Base-by-base conservation (phyloP, 768 basidiomycete genomes). In the Inosperma sp. region DNA sequence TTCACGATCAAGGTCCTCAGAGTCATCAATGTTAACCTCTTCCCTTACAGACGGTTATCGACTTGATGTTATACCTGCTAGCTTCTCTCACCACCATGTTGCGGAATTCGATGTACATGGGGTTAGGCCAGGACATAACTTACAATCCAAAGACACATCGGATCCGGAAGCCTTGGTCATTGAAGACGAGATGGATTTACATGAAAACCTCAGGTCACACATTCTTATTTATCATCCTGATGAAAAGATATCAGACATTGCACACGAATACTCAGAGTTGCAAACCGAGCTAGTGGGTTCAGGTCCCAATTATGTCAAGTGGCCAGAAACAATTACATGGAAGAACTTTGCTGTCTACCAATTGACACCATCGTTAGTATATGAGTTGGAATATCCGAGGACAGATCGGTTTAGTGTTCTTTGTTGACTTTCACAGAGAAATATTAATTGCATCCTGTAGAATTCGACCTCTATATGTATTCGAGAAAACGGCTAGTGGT, bases 351-450 rank as follows among this genome's bases (percentile, higher is more conserved):
- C 79, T 23, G 78, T 86, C 31, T 99, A 94, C 68, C 81, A 90
- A 69, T 70, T 94, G 31, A 83, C 89, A 39, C 96, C 96, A 12
- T 92, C 92, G 0, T 76, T 99, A 35, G 93, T 97, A 6, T 99
- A 99, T 62, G 93, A 98, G 65, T 74, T 98, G 27, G 94, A 97
- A 68, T 99, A 94, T 66, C 95, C 95, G 8, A 73, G 95, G 44
- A 97, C 95, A 8, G 82, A 88, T 26, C 72, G 76, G 90, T 90
- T 61, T 68, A 8, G 12, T 42, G 16, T 26, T 10, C 34, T 25
- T 22, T 26, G 17, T 14, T 10, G 14, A 17, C 6, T 14, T 31
- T 48, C 5, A 19, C 17, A 26, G 4, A 26, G 30, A 45, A 19
- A 29, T 13, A 48, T 16, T 21, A 27, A 48, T 55, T 36, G 31